phyloP scores from a whole-genome alignment of 2,329 filamentous ascomycete species.

The Cercospora zeina region DNA sequence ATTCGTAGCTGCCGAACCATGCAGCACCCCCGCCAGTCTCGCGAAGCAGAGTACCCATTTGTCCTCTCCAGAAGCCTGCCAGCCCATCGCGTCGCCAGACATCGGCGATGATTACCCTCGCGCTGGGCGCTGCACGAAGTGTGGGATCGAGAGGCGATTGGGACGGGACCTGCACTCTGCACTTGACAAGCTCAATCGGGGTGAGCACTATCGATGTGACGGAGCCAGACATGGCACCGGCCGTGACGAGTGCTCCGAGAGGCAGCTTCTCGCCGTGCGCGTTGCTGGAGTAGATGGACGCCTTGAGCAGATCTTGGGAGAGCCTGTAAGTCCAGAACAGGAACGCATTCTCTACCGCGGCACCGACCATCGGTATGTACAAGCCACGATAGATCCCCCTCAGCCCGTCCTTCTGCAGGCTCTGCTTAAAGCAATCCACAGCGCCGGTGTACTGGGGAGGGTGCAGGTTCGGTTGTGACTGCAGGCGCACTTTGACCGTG shows the following conservation, averaged over 20 bases:
- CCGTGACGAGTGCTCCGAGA: constrained; percentile 71
- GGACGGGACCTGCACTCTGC: constrained; percentile 85
- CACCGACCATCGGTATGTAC: constrained; percentile 83
- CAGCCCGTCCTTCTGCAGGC: constrained; percentile 75
- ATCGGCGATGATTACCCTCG: constrained; percentile 70
- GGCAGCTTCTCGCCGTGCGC: constrained; percentile 59
- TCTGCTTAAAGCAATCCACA: constrained; percentile 89
- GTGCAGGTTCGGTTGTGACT: constrained; percentile 86
- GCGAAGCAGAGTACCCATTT: constrained; percentile 87
- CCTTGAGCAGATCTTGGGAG: constrained; percentile 59
- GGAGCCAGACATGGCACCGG: constrained; percentile 81
- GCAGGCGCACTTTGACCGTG: constrained; percentile 94
- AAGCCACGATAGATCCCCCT: constrained; percentile 86
- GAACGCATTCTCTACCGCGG: constrained; percentile 87
- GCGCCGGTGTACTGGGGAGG: constrained; percentile 83
- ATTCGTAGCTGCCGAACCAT: constrained; percentile 93
- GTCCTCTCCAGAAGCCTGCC: constrained; percentile 89
- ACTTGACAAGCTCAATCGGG: constrained; percentile 95
- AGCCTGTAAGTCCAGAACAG: constrained; percentile 89
- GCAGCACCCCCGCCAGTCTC: constrained; percentile 91
- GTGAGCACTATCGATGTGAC: constrained; percentile 90
- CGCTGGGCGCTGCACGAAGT: constrained; percentile 41
- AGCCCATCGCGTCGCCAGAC: constrained; percentile 82
- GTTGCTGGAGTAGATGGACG: constrained; percentile 52
- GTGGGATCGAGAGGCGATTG: constrained; percentile 38